Evolutionary conservation across 371 early-diverging fungal species (phyloP).

Genomic region (Entomophthora muscae): DNA sequence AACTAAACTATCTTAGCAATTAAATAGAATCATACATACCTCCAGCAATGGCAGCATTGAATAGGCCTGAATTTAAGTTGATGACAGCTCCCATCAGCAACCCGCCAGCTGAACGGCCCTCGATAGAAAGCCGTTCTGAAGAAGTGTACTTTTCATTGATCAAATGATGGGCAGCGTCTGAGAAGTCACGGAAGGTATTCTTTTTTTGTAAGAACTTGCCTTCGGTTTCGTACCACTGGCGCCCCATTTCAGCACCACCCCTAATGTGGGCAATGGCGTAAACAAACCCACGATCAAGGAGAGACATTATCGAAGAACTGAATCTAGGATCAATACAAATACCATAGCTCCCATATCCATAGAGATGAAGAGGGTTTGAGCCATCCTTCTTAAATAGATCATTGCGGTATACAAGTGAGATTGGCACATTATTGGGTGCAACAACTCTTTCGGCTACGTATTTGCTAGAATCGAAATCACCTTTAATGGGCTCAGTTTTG

Average conservation of each 20-base stretch:
- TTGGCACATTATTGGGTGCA: neutral
- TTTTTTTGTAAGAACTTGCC: slow-evolving; percentile 34
- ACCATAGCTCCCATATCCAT: slow-evolving; percentile 10
- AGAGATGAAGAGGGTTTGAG: slow-evolving; percentile 4
- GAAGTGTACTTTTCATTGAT: slow-evolving; percentile 35
- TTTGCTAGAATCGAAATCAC: neutral
- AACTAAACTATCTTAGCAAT: slow-evolving; percentile 11
- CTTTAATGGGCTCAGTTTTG: slow-evolving; percentile 21
- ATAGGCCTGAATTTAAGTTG: slow-evolving; percentile 35
- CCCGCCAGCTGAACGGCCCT: slow-evolving; percentile 40
- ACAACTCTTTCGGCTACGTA: neutral
- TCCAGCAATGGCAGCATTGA: slow-evolving; percentile 30
- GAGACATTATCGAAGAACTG: neutral
- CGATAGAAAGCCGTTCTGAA: slow-evolving; percentile 25
- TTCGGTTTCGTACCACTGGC: slow-evolving; percentile 29
- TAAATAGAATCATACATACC: neutral
- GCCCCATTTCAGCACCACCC: slow-evolving; percentile 40
- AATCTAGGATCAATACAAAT: slow-evolving; percentile 5
- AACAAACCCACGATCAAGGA: slow-evolving; percentile 28
- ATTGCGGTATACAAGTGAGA: slow-evolving; percentile 5
- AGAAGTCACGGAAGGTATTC: slow-evolving; percentile 38
- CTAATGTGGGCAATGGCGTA: slow-evolving; percentile 41
- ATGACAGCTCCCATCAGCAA: slow-evolving; percentile 31
- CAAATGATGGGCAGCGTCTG: slow-evolving; percentile 24
- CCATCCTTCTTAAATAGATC: slow-evolving; percentile 7